Base-by-base conservation (phyloP, 495 filamentous ascomycete species). In the Niebla homalea region DNA sequence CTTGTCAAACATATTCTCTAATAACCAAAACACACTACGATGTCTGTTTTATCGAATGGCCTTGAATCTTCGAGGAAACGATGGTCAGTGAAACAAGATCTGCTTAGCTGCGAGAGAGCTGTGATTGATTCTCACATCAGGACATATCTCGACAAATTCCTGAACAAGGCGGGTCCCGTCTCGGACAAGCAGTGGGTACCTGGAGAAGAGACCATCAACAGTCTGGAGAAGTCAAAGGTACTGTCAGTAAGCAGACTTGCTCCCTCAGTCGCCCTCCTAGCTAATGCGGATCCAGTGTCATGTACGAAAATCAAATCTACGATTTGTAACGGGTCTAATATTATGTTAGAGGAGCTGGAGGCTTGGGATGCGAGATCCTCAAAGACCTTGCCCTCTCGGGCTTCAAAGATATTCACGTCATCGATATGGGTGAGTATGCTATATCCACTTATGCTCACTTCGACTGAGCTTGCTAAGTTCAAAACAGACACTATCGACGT, bases 351-450 rank as follows among this genome's bases (percentile, higher is more conserved):
- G 93, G 93, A 38, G 93, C 93, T 54, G 93, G 93, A 51, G 93
- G 93, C 11, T 64, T 99, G 56, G 93, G 93, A 52, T 99, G 93
- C 58, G 93, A 99, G 64, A 89, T 99, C 44, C 66, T 99, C 36
- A 99, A 99, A 71, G 89, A 97, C 58, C 78, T 99, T 10, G 92
- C 93, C 25, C 74, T 96, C 3, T 95, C 89, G 3, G 89, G 93
- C 11, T 97, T 97, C 70, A 93, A 84, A 64, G 76, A 96, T 62
- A 95, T 99, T 52, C 88, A 97, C 70, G 90, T 99, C 36, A 97
- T 99, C 57, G 93, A 99, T 70, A 99, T 99, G 93, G 89, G 86
- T 78, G 66, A 50, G 61, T 60, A 10, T 19, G 23, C 7, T 15
- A 15, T 14, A 20, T 20, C 39, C 35, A 38, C 51, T 22, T 16